Evolutionary conservation across 2,329 filamentous ascomycete genomes (phyloP), one percentile per base, ranked within the genome.

Genomic region (Botrytis fabae): DNA sequence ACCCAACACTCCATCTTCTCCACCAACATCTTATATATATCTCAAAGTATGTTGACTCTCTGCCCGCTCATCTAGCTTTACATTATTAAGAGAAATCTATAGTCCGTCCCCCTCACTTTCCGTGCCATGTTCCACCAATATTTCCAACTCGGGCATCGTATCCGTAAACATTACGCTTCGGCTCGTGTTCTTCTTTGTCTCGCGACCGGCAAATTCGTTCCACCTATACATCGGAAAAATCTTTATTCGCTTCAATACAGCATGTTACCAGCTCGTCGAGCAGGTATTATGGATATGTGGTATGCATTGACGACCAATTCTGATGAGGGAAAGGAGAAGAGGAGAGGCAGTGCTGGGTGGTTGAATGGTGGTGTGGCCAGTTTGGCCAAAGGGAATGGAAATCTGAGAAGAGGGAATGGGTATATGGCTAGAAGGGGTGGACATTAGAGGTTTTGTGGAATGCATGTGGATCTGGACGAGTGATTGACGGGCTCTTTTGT

Each of bases 101-200:
- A 96, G 91, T 95, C 95, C 5, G 92, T 97, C 10, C 95, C 96
- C 3, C 88, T 99, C 10, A 91, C 93, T 5, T 93, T 98, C 77
- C 89, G 91, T n/a, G 93, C 93, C 78, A 98, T 98, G 90, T 98
- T 99, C 82, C 90, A 97, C 74, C 95, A 98, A 80, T 99, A 99
- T 83, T 97, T 97, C 80, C 94, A 98, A 81, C 93, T 99, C 79
- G 94, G 92, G 42, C 90, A 93, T 75, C 93, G 96, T 65, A 93
- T 99, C 75, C 91, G 94, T 73, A 97, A 97, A 81, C 96, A 99
- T 83, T 99, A 99, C 81, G 87, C 98, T 61, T 95, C 94, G 0
- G 94, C 94, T 0, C 89, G 91, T 22, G 97, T 99, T 32, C 88
- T 98, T 65, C 86, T 97, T 57, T 96, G 94, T 78, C 90, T 99